A percentile compares a stretch with the other conserved stretches of the same genome.
Conservation (phyloP, 805 yeast species). For the Wickerhamiella galacta region DNA sequence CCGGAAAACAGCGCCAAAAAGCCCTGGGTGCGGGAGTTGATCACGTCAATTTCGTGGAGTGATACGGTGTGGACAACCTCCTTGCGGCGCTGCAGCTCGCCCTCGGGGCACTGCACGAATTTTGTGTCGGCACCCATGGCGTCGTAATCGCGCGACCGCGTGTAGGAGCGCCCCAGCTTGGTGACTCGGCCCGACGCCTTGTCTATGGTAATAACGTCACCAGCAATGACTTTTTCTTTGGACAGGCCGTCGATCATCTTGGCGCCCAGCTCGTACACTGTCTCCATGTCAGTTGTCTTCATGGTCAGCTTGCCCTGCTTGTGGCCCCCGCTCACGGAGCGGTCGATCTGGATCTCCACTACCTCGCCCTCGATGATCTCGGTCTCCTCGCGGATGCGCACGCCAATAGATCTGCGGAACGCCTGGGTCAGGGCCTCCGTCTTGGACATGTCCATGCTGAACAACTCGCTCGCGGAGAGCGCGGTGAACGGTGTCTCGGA, state of each 20-base stretch:
- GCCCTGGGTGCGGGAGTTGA: constrained; percentile 95
- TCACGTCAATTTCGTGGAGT: constrained; percentile 91
- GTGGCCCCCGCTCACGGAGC: constrained; percentile 92
- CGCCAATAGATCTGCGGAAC: constrained; percentile 88
- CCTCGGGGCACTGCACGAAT: constrained; percentile 96
- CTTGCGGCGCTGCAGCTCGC: constrained; percentile 90
- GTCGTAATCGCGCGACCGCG: constrained; percentile 94
- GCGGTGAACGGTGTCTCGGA: constrained; percentile 86
- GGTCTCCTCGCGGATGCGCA: constrained; percentile 88
- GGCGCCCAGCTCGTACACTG: constrained; percentile 86
- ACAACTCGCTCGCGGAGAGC: constrained; percentile 86
- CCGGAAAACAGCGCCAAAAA: constrained; percentile 90
- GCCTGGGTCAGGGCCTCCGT: constrained; percentile 96
- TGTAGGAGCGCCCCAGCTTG: constrained; percentile 87
- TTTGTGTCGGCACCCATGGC: constrained; percentile 98
- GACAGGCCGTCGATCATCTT: constrained; percentile 90
- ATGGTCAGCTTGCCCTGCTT: constrained; percentile 96
- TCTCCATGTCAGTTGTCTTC: constrained; percentile 96
- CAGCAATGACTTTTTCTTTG: constrained; percentile 89
- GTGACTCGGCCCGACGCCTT: constrained; percentile 89
- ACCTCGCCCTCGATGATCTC: constrained; percentile 98
- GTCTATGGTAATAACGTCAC: constrained; percentile 91
- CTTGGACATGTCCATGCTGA: constrained; percentile 78
- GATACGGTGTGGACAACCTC: constrained; percentile 97
- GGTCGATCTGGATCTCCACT: constrained; percentile 86